These are phyloP conservation scores for Zymoseptoria pseudotritici DNA, from an alignment of 2,329 filamentous ascomycete genomes.

Conservation along the genomic window DNA sequence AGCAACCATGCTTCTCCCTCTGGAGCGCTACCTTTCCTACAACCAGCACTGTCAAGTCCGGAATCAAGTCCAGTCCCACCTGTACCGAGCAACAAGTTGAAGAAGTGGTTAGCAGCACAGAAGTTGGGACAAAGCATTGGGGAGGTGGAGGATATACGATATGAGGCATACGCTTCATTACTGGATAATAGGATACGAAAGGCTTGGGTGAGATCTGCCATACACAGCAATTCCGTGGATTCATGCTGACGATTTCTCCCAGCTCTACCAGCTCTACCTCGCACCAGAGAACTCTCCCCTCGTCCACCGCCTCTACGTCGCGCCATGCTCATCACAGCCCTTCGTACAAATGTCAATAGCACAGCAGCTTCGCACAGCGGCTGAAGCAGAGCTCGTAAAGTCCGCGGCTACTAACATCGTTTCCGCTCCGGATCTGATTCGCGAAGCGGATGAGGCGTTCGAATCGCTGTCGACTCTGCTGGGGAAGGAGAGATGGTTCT, in stretches of 20 bases:
- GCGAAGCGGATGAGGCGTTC: slow-evolving; percentile 56
- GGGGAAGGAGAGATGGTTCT: slow-evolving; percentile 55
- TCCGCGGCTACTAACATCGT: slow-evolving; percentile 33
- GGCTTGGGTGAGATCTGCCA: slow-evolving; percentile 60
- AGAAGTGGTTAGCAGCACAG: slow-evolving; percentile 54
- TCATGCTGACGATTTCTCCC: slow-evolving; percentile 3
- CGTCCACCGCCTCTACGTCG: slow-evolving; percentile 64
- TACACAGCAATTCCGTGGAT: not conserved
- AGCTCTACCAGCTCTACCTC: slow-evolving; percentile 77
- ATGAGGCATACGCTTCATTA: slow-evolving; percentile 71
- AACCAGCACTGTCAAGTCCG: slow-evolving; percentile 42
- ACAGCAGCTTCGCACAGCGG: slow-evolving; percentile 63
- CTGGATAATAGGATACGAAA: slow-evolving; percentile 70
- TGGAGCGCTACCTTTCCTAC: slow-evolving; percentile 80
- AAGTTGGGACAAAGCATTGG: slow-evolving; percentile 23
- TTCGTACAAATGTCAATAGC: slow-evolving; percentile 58
- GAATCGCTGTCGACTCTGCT: slow-evolving; percentile 54
- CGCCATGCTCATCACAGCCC: slow-evolving; percentile 50
- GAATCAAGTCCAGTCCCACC: slow-evolving; percentile 33
- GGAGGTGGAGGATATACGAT: slow-evolving; percentile 48
- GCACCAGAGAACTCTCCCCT: slow-evolving; percentile 60
- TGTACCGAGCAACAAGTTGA: slow-evolving; percentile 58
- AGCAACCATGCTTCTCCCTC: slow-evolving; percentile 91
- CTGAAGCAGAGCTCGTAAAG: slow-evolving; percentile 65
- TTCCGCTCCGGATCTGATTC: slow-evolving; percentile 48